Percentiles rank a stretch among this genome's conserved stretches.
Conservation (phyloP, 305 asterid genomes). For the Fraxinus angustifolia region DNA sequence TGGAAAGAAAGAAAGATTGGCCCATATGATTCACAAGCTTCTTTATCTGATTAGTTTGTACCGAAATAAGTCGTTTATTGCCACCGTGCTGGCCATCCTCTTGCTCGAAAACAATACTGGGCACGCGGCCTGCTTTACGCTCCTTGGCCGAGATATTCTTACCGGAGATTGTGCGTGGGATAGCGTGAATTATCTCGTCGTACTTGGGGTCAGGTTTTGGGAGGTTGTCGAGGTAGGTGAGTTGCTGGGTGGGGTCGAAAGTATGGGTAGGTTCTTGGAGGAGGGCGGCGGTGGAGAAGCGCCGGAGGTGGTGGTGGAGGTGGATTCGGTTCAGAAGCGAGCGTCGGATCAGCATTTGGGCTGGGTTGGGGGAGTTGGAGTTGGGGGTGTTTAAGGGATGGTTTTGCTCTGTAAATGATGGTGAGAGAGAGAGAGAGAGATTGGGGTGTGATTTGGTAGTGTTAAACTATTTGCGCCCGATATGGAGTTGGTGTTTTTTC, state of each 20-base stretch:
- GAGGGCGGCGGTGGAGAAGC: conserved; percentile 38
- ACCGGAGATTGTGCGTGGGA: conserved; percentile 69
- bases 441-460: neutral
- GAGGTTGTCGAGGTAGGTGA: conserved; percentile 55
- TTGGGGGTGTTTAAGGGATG: neutral
- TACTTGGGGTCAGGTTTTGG: conserved; percentile 84
- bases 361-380: conserved; percentile 33
- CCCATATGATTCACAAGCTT: conserved; percentile 84
- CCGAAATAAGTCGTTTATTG: conserved; percentile 83
- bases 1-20: conserved; percentile 61
- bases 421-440: neutral
- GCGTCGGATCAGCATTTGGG: conserved; percentile 75
- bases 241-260: conserved; percentile 10
- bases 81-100: conserved; percentile 96
- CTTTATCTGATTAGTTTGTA: conserved; percentile 77
- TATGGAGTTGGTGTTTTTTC: too few species aligned
- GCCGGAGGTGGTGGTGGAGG: conserved; percentile 41
- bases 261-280: conserved; percentile 27
- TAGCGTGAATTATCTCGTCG: conserved; percentile 69
- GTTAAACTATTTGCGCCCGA: neutral
- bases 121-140: conserved; percentile 71
- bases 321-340: conserved; percentile 34
- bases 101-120: conserved; percentile 88
- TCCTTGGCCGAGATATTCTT: conserved; percentile 60
- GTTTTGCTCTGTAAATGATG: neutral